Evolutionary conservation across 805 yeast species (phyloP).

Genomic region (Naumovozyma baii): DNA sequence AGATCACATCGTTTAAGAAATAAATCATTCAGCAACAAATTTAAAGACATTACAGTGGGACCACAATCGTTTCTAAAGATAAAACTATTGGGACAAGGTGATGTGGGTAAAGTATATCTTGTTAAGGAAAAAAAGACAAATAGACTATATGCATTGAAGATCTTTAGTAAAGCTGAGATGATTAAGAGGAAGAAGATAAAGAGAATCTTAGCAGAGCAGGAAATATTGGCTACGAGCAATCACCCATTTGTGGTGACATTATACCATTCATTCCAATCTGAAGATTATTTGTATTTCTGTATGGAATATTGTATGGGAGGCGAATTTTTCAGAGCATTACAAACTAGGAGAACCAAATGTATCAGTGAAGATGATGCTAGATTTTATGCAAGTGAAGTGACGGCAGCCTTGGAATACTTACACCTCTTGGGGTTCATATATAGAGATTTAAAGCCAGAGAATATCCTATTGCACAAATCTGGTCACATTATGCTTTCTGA

Average conservation of each 20-base stretch:
- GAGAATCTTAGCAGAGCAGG: conserved; percentile 93
- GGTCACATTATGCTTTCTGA: conserved; percentile 98
- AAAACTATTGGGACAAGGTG: conserved; percentile 89
- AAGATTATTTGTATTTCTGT: conserved; percentile 81
- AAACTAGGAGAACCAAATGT: conserved; percentile 79
- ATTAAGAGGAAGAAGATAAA: conserved; percentile 89
- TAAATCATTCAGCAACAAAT: conserved; percentile 54
- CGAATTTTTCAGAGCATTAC: conserved; percentile 91
- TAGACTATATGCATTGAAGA: conserved; percentile 84
- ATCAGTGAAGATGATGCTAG: conserved; percentile 81
- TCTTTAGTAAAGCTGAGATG: conserved; percentile 85
- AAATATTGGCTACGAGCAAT: conserved; percentile 85
- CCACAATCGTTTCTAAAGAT: conserved; percentile 85
- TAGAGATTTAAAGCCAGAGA: conserved; percentile 94
- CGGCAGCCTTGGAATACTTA: conserved; percentile 90
- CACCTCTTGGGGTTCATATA: conserved; percentile 97
- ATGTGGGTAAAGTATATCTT: conserved; percentile 91
- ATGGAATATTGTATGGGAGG: conserved; percentile 99
- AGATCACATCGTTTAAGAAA: conserved; percentile 33
- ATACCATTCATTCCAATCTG: conserved; percentile 93
- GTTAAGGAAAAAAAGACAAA: conserved; percentile 74
- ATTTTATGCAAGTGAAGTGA: conserved; percentile 93
- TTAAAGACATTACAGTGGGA: conserved; percentile 69
- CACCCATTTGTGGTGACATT: conserved; percentile 96
- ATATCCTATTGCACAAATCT: conserved; percentile 84